A percentile compares a stretch with the other conserved stretches of the same genome.
Evolutionary conservation across 257 asterid genomes (phyloP).

Genomic region (Coffea canephora): DNA sequence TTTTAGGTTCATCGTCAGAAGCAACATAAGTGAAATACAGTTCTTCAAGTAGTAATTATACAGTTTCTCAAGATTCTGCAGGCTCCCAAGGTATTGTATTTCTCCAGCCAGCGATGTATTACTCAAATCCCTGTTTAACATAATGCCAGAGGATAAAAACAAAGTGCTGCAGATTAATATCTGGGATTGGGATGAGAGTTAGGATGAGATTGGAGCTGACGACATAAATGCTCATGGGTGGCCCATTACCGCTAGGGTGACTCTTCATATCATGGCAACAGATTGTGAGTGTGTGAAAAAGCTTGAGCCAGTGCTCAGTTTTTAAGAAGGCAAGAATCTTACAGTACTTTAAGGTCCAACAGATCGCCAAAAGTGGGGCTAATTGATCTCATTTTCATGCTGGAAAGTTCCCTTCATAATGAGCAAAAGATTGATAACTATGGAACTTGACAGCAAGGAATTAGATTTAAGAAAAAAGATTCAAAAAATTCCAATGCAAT

Average conservation of each 20-base stretch:
- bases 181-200: neutral
- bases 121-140: constrained; percentile 73
- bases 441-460: neutral
- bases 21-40: constrained; percentile 2
- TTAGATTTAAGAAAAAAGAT: neutral
- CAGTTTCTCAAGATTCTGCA: constrained; percentile 84
- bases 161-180: neutral
- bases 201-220: neutral
- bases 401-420: constrained; percentile 59
- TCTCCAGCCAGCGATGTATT: constrained; percentile 85
- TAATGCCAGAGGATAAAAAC: neutral
- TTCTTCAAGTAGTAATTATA: constrained; percentile 6
- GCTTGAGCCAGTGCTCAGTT: neutral
- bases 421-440: constrained; percentile 9
- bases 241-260: neutral
- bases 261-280: neutral
- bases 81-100: constrained; percentile 79
- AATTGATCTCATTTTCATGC: constrained; percentile 73
- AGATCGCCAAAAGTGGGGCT: constrained; percentile 80
- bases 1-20: constrained; percentile 7
- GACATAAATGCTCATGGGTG: neutral
- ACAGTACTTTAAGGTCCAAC: constrained; percentile 79
- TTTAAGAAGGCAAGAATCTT: constrained; percentile 23
- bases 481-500: neutral
- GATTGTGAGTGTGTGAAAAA: neutral